A percentile compares a stretch with the other conserved stretches of the same genome.
Evolutionary conservation across 805 yeast genomes (phyloP).

Genomic region (Wickerhamomyces bovis): DNA sequence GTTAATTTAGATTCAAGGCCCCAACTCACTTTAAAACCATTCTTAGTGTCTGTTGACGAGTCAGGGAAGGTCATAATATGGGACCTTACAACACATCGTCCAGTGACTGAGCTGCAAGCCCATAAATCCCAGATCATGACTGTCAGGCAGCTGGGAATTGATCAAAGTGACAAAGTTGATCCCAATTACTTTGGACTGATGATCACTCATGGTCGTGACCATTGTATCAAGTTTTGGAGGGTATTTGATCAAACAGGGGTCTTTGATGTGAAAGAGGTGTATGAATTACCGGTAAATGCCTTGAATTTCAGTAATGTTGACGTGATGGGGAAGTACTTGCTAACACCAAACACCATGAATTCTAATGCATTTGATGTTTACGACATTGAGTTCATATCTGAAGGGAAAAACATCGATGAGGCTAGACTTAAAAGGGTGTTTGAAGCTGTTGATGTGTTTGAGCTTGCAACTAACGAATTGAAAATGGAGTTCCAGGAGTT

Average conservation of each 20-base stretch:
- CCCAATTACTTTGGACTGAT: constrained; percentile 33
- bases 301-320: constrained; percentile 69
- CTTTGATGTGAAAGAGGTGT: constrained; percentile 21
- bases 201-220: constrained; percentile 66
- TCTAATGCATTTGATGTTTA: constrained; percentile 65
- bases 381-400: constrained; percentile 24
- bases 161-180: constrained; percentile 12
- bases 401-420: constrained; percentile 12
- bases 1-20: not conserved
- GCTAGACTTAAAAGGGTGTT: constrained; percentile 17
- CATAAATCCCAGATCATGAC: constrained; percentile 50
- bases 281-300: constrained; percentile 63
- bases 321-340: constrained; percentile 26
- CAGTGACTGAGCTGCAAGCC: constrained; percentile 51
- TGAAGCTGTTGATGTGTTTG: constrained; percentile 19
- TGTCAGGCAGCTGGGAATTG: constrained; percentile 37
- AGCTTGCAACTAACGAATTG: constrained; percentile 10
- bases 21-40: constrained; percentile 22
- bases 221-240: constrained; percentile 44
- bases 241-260: constrained; percentile 13
- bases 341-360: constrained; percentile 60
- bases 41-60: constrained; percentile 52
- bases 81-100: constrained; percentile 53
- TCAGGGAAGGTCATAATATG: constrained; percentile 60
- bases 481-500: constrained; percentile 15